Evolutionary conservation across 2,329 filamentous ascomycete species (phyloP), one percentile per base, ranked within the genome.

Genomic region (Cercospora brassicicola): DNA sequence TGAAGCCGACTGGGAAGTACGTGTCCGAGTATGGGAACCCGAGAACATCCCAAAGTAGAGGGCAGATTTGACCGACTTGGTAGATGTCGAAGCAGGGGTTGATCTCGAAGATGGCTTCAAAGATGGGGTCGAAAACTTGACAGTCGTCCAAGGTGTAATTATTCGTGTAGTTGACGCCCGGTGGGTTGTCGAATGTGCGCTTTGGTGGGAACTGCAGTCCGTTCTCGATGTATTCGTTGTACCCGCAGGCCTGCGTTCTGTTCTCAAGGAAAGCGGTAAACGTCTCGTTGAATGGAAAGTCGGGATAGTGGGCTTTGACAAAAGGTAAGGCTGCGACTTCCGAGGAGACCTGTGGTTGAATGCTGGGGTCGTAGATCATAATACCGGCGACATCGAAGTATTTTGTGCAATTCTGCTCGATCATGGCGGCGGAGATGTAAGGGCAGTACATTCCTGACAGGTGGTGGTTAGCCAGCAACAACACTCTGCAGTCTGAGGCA

Each of bases 171-270:
- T 76, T 80, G 6, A 63, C 53, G 39, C 42, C 30, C 30, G 55
- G 39, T 11, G 67, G 33, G 51, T 59, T 18, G 63, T 71, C 42
- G 74, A 75, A 65, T 72, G 73, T 28, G 69, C 76, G 15, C 4
- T 67, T 65, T 1, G 80, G 74, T 23, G 80, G 80, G 59, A 77
- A 82, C 0, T 67, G 72, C 26, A 82, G 76, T 67, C 83, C 82
- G 28, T 85, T 84, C 15, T 87, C 78, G 30, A 89, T 74, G 74
- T 86, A 81, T 28, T 73, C 65, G n/a, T 76, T 75, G 73, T 80
- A 81, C 64, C 78, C 78, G 71, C 80, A 82, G 9, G 72, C 66
- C 8, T 77, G 74, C 23, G 80, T 74, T 2, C 72, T 72, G 15
- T 76, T 68, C 31, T 78, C 76, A 42, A 82, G 73, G 10, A 76